Base-by-base conservation (phyloP, 148 eudicot genomes). In the Salicornia ramosissima region DNA sequence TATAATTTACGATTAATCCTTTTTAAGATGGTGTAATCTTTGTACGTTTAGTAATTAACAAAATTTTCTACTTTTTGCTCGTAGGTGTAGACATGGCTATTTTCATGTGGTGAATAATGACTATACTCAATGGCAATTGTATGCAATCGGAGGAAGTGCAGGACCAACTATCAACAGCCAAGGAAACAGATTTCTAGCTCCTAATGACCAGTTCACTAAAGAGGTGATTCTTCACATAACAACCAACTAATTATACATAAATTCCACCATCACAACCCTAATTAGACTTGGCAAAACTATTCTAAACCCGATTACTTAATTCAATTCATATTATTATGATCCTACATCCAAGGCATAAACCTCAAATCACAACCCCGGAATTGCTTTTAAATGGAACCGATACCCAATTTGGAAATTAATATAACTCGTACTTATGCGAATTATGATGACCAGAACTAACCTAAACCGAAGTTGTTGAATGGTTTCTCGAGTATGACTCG, bases 61-160 rank as follows among this genome's bases (percentile, higher is more conserved):
- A 36, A n/a, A 36, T 19, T 0, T 4, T 22, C 57, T 26, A 54
- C 0, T 55, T 71, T 46, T 65, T 28, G 55, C 0, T 31, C 66
- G 50, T 77, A 85, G 92, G 81, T 85, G 87, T 16, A 79, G 90
- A 70, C 52, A 65, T 7, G 90, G 93, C 18, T 83, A 84, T 64
- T 80, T 86, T 30, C 93, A 86, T 58, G 84, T 86, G 43, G 88
- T 86, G 2, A 86, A 84, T 59, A 88, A 88, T 77, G 73, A 74
- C 72, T 88, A 86, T 64, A 82, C 76, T 3, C 78, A 75, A 14
- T 88, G 88, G 90, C 26, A 65, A 29, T 84, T 82, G 85, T 88
- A 86, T 49, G 90, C 88, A 0, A 82, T 86, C 12, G 90, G 90
- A 26, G 90, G 93, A 25, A 88, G 93, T 75, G 86, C 86, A 2